phyloP scores from a whole-genome alignment of 306 rosid species.

The Castanopsis chinensis region DNA sequence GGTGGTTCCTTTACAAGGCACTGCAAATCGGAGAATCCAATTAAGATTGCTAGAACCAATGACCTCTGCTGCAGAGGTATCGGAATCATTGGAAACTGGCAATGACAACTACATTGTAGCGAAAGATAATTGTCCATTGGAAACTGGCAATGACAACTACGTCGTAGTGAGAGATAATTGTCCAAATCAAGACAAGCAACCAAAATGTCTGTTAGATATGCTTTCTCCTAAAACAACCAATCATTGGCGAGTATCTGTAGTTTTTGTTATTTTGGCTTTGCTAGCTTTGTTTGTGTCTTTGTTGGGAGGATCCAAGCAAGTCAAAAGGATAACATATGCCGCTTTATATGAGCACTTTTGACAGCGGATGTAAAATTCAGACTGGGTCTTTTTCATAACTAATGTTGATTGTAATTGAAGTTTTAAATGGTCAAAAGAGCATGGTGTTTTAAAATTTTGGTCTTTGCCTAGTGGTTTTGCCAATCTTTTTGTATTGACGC shows the following conservation, averaged over 20 bases:
- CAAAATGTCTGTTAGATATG: conserved; percentile 14
- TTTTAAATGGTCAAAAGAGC: background rate
- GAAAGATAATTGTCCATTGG: background rate
- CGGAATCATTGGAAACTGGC: background rate
- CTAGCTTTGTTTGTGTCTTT: conserved; percentile 24
- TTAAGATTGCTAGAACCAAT: background rate
- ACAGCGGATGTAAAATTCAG: background rate
- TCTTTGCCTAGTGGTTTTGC: background rate
- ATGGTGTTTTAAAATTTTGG: background rate
- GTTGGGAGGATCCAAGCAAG: conserved; percentile 34
- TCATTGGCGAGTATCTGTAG: background rate
- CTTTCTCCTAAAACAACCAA: background rate
- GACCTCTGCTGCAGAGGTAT: background rate
- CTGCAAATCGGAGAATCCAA: conserved; percentile 59
- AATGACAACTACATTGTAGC: background rate
- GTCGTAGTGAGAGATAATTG: conserved; percentile 1
- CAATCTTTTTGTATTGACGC: background rate
- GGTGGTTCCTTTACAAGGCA: conserved; percentile 49
- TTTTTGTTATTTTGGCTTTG: conserved; percentile 30
- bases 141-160: background rate
- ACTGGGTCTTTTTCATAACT: background rate
- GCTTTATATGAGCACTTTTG: conserved; percentile 1
- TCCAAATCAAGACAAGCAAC: conserved; percentile 27
- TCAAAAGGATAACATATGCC: conserved; percentile 5
- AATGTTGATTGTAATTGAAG: background rate